Percentiles rank a stretch among this genome's conserved stretches.
Evolutionary conservation across 2,329 filamentous ascomycete species (phyloP).

Genomic region (Hymenoscyphus infarciens): DNA sequence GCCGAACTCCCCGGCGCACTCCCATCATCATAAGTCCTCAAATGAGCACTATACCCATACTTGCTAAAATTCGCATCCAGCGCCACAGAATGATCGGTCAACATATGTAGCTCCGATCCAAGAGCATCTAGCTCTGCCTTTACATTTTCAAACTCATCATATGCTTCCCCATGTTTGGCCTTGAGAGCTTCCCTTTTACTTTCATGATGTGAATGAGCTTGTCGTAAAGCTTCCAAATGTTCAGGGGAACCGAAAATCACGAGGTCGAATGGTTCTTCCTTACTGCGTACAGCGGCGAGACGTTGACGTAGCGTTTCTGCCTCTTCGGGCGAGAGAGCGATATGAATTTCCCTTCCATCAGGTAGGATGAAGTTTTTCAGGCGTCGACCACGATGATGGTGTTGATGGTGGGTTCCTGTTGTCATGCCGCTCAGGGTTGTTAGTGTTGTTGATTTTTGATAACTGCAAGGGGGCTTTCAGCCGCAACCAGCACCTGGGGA

Average conservation of each 20-base stretch:
- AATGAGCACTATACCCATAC: constrained; percentile 58
- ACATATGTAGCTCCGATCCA: constrained; percentile 49
- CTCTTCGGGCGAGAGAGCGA: constrained; percentile 54
- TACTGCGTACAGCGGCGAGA: constrained; percentile 37
- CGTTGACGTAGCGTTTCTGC: constrained; percentile 45
- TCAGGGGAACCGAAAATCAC: constrained; percentile 54
- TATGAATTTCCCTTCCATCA: constrained; percentile 52
- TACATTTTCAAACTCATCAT: constrained; percentile 54
- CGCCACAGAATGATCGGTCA: constrained; percentile 51
- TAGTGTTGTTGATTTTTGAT: constrained; percentile 20
- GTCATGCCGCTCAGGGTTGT: constrained; percentile 13
- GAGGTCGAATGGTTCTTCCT: constrained; percentile 45
- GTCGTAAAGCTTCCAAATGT: constrained; percentile 44
- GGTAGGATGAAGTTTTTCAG: constrained; percentile 53
- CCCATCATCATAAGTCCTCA: constrained; percentile 46
- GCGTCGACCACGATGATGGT: constrained; percentile 37
- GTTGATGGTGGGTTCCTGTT: constrained; percentile 13
- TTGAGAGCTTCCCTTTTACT: constrained; percentile 44
- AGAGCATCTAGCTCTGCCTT: constrained; percentile 50
- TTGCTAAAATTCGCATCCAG: constrained; percentile 60
- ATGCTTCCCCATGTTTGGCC: constrained; percentile 47
- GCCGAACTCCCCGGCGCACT: constrained; percentile 20
- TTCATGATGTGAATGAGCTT: constrained; percentile 52
- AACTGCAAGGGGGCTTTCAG: not conserved
- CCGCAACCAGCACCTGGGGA: not conserved